Base-by-base conservation (phyloP, 331 rosid species). In the Acacia pycnantha region DNA sequence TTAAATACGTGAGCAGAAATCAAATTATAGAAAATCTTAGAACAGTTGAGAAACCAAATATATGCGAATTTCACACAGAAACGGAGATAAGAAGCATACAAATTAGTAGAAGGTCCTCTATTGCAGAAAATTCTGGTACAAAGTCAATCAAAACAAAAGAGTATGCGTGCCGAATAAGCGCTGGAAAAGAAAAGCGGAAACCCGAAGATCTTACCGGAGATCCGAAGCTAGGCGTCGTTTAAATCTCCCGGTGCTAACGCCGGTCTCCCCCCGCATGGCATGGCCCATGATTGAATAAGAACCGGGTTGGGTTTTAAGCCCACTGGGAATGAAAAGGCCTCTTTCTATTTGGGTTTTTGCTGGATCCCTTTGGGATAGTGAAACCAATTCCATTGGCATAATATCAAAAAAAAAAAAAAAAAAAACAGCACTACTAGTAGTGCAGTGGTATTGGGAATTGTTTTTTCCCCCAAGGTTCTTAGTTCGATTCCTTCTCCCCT, bases 121-220 rank as follows among this genome's bases (percentile, higher is more conserved):
- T 88, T 89, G 81, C 86, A 89, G 82, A 97, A 93, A 79, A 91
- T 88, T 89, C 94, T 87, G 87, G 91, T 90, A 80, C 91, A 83
- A 64, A 91, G 88, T 29, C 97, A 59, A 90, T 81, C 84, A 87
- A 85, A 26, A 64, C 77, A 77, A 91, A 91, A 64, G 91, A 85
- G 56, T 48, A 68, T 82, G 76, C 79, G 16, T 74, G 68, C 33
- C 44, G 78, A 83, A 77, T 76, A 33, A 79, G 22, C 3, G 80
- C 12, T 11, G 37, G 59, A 46, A 79, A 82, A 54, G 0, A 19
- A 37, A 61, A 70, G 24, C 12, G 7, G 81, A 31, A 43, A 8
- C 14, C 26, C 46, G 46, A 43, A 2, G 33, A 24, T 75, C 43
- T 82, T 77, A 82, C 86, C 82, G 64, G 86, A 79, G 31, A 53